Evolutionary conservation across 805 yeast genomes (phyloP).

Genomic region (Debaryomyces tyrocola): DNA sequence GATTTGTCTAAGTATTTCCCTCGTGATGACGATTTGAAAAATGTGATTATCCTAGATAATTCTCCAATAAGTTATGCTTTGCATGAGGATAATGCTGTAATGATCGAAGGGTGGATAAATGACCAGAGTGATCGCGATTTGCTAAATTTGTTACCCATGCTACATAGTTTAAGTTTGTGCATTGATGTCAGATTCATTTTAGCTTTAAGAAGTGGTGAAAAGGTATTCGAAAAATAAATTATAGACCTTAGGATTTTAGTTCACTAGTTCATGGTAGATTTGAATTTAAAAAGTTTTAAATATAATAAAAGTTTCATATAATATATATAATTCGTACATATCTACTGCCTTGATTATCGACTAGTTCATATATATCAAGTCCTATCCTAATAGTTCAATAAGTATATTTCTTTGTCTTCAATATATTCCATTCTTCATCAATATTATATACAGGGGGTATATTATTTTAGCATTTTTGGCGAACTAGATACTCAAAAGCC

Average conservation of each 20-base stretch:
- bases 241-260: not conserved
- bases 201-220: slow-evolving; percentile 73
- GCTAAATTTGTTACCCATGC: slow-evolving; percentile 75
- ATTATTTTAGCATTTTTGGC: no score
- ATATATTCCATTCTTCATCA: no score
- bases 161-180: slow-evolving; percentile 72
- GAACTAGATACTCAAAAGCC: no score
- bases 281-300: no score
- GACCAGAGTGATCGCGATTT: slow-evolving; percentile 91
- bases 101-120: slow-evolving; percentile 96
- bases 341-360: no score
- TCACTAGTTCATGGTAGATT: no score
- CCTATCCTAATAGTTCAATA: no score
- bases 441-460: no score
- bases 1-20: slow-evolving; percentile 40
- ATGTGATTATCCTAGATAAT: slow-evolving; percentile 81
- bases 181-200: slow-evolving; percentile 82
- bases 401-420: no score
- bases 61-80: slow-evolving; percentile 86
- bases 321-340: no score
- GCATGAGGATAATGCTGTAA: slow-evolving; percentile 85
- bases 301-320: no score
- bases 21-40: slow-evolving; percentile 71
- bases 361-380: no score
- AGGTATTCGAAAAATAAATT: slow-evolving; percentile 45